Conservation (phyloP, 257 asterid species). For the Misopates orontium region DNA sequence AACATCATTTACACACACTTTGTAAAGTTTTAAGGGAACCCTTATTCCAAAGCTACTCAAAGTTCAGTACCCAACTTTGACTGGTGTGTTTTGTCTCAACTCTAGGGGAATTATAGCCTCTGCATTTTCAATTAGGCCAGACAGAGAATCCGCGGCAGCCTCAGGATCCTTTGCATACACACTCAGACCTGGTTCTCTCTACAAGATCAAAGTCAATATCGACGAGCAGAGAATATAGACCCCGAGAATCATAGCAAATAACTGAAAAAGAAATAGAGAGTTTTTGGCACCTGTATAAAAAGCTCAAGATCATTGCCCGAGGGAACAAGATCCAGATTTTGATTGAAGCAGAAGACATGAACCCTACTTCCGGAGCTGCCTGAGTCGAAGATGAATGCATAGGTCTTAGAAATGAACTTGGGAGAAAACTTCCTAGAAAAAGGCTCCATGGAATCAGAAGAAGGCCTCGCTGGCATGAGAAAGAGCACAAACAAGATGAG, state of each 20-base stretch:
- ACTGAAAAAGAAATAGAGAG: not conserved
- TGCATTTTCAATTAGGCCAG: slow-evolving; percentile 55
- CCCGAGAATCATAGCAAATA: no score
- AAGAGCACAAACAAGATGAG: slow-evolving; percentile 48
- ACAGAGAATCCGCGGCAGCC: slow-evolving; percentile 73
- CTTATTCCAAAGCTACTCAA: not conserved
- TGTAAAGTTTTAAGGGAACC: no score
- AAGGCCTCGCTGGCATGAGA: slow-evolving; percentile 42
- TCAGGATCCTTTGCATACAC: slow-evolving; percentile 54
- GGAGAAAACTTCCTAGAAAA: slow-evolving; percentile 42
- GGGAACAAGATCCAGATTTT: slow-evolving; percentile 71
- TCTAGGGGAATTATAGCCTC: slow-evolving; percentile 69
- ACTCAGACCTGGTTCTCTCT: slow-evolving; percentile 80
- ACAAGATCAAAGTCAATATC: slow-evolving; percentile 30
- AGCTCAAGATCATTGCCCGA: slow-evolving; percentile 81
- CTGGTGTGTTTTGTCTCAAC: slow-evolving; percentile 51
- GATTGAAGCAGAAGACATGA: slow-evolving; percentile 77
- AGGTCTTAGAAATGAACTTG: slow-evolving; percentile 41
- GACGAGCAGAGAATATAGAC: not conserved
- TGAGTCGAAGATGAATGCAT: slow-evolving; percentile 86
- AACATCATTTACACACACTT: slow-evolving; percentile 15
- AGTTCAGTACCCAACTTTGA: slow-evolving; percentile 68
- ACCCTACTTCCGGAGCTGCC: slow-evolving; percentile 96
- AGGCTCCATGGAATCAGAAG: slow-evolving; percentile 35
- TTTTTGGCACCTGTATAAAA: slow-evolving; percentile 52